Base-by-base conservation (phyloP, 1,284 basidiomycete species). In the Acaromyces ingoldii region DNA sequence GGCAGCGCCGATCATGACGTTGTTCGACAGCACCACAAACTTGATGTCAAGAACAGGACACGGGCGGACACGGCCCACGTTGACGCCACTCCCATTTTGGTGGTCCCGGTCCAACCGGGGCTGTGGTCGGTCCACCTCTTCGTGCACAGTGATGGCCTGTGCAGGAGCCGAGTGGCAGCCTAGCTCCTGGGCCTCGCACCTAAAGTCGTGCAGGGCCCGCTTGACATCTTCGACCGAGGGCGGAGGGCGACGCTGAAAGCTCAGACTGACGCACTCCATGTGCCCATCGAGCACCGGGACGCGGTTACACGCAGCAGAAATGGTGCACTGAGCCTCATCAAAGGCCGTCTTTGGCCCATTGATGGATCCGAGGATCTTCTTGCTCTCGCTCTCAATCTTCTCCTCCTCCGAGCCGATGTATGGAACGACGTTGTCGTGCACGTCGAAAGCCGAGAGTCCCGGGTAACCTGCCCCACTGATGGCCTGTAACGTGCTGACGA, bases 351-450 rank as follows among this genome's bases (percentile, higher is more conserved):
- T 22, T 11, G 30, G 29, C 13, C 21, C 17, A 2, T 24, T 30
- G 46, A 72, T 55, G 1, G 57, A 61, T 6, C 95, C 95, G 24
- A 99, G 84, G 71, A 99, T 98, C 80, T 98, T 99, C 72, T 87
- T 82, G 13, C 89, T 87, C 79, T 99, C 93, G 91, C 91, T 96
- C 77, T 99, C 93, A 62, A 98, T 92, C 78, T 98, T 99, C 69
- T 83, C 82, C 76, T 99, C 93, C 58, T 79, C 78, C 34, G 92
- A 90, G 33, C 83, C 79, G 76, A 99, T 98, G 78, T 88, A 87
- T 1, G 93, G 93, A 1, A 99, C 87, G 74, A 99, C 82, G 78
- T 99, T 98, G 80, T 97, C 95, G 63, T 96, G 74, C 73, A 97
- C 91, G 77, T 98, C 95, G 54, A 99, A 81, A 50, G 83, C 83